Percentiles rank a stretch among this genome's conserved stretches.
phyloP scores from a whole-genome alignment of 1,284 basidiomycete species.

The Rhodotorula sp. region DNA sequence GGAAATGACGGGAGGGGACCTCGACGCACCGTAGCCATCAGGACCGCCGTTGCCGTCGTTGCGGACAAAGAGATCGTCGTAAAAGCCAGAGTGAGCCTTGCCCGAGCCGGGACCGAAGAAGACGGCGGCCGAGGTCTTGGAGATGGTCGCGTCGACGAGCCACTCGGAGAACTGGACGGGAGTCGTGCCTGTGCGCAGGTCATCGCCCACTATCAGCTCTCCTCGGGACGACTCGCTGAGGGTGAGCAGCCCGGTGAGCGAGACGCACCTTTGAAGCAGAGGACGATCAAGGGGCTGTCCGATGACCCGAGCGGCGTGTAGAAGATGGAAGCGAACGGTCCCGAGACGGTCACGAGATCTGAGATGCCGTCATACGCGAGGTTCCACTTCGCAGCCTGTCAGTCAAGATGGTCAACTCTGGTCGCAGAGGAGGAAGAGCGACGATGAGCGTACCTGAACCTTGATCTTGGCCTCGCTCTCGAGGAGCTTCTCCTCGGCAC shows the following conservation, averaged over 20 bases:
- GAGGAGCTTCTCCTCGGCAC: slow-evolving; percentile 7
- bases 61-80: slow-evolving; percentile 7
- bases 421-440: neutral
- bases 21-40: slow-evolving; percentile 15
- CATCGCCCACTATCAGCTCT: neutral
- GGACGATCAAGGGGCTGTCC: slow-evolving; percentile 29
- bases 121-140: slow-evolving; percentile 13
- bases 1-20: too few species aligned
- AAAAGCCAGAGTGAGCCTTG: slow-evolving; percentile 33
- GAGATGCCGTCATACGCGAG: slow-evolving; percentile 28
- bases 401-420: too few species aligned
- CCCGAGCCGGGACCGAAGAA: slow-evolving; percentile 25
- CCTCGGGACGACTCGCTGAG: neutral
- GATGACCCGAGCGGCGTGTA: slow-evolving; percentile 7
- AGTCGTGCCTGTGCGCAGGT: slow-evolving; percentile 42
- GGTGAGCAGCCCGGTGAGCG: neutral
- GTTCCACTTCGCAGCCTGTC: slow-evolving; percentile 20
- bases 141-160: slow-evolving; percentile 32
- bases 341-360: slow-evolving; percentile 15
- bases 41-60: neutral
- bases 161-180: slow-evolving; percentile 48
- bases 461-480: slow-evolving; percentile 22
- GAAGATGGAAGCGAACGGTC: slow-evolving; percentile 30
- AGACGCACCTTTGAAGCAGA: slow-evolving; percentile 31
- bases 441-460: neutral